Evolutionary conservation across 805 yeast species (phyloP).

Genomic region (Blastobotrys terrestris): DNA sequence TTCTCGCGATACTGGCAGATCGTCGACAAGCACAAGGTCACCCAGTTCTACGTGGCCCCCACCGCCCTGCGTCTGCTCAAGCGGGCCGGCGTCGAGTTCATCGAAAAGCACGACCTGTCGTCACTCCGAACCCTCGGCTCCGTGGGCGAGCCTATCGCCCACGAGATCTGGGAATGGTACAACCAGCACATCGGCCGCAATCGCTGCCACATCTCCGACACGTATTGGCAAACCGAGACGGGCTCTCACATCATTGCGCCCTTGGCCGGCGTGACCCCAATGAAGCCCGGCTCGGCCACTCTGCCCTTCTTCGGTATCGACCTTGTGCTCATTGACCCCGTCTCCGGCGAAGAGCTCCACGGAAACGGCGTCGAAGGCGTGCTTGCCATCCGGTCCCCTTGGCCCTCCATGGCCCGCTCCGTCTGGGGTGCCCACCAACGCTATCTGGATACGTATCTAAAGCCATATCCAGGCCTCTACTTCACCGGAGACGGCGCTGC

Average conservation of each 20-base stretch:
- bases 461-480: conserved; percentile 88
- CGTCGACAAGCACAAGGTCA: conserved; percentile 83
- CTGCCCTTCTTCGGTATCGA: conserved; percentile 94
- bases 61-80: conserved; percentile 90
- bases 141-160: conserved; percentile 98
- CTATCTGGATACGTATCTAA: conserved; percentile 84
- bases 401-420: conserved; percentile 99
- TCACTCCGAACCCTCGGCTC: conserved; percentile 92
- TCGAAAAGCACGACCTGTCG: conserved; percentile 73
- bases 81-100: conserved; percentile 82
- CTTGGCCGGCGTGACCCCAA: conserved; percentile 87
- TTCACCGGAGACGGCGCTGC: conserved; percentile 99
- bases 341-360: conserved; percentile 72
- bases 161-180: conserved; percentile 99
- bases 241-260: conserved; percentile 95
- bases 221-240: conserved; percentile 98
- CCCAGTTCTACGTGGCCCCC: conserved; percentile 97
- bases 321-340: conserved; percentile 89
- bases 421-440: conserved; percentile 85
- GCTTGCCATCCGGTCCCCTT: conserved; percentile 76
- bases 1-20: conserved; percentile 96
- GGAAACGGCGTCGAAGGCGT: conserved; percentile 97
- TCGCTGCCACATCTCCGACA: conserved; percentile 86
- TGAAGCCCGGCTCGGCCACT: conserved; percentile 96
- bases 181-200: conserved; percentile 85